phyloP scores from a whole-genome alignment of 2,329 filamentous ascomycete species.

The Tolypocladium tropicale region DNA sequence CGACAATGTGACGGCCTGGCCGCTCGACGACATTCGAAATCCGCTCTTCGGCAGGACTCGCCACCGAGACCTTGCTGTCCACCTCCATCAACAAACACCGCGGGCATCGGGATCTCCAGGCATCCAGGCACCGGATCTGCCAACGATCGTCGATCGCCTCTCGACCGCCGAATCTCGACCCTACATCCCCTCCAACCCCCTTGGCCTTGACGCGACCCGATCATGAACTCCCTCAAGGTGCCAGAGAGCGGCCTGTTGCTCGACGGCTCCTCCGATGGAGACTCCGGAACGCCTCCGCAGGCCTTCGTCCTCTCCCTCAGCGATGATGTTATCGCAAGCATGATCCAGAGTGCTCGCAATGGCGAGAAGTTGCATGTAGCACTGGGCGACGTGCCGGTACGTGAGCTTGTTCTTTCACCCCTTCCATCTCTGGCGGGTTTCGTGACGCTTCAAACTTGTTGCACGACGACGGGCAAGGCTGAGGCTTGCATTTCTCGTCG shows the following conservation, averaged over 20 bases:
- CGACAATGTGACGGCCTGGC: slow-evolving; percentile 8
- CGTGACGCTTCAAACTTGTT: neutral
- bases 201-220: slow-evolving; percentile 4
- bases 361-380: slow-evolving; percentile 47
- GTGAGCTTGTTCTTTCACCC: slow-evolving; percentile 24
- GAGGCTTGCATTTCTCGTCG: neutral
- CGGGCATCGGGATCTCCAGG: neutral
- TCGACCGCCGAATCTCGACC: neutral
- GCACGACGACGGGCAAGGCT: neutral
- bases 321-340: slow-evolving; percentile 48
- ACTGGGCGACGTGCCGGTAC: slow-evolving; percentile 49
- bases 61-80: neutral
- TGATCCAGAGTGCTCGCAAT: slow-evolving; percentile 50
- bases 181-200: neutral
- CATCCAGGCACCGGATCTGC: neutral
- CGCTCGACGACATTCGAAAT: neutral
- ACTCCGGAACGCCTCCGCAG: slow-evolving; percentile 37
- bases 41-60: neutral
- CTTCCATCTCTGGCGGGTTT: too few relatives aligned
- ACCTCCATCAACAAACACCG: slow-evolving; percentile 32
- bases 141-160: neutral
- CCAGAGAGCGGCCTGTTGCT: slow-evolving; percentile 48
- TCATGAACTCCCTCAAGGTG: slow-evolving; percentile 44
- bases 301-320: slow-evolving; percentile 49
- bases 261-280: slow-evolving; percentile 36